A percentile compares a stretch with the other conserved stretches of the same genome.
Evolutionary conservation across 495 filamentous ascomycete genomes (phyloP).

Genomic region (Trichoderma asperelloides): DNA sequence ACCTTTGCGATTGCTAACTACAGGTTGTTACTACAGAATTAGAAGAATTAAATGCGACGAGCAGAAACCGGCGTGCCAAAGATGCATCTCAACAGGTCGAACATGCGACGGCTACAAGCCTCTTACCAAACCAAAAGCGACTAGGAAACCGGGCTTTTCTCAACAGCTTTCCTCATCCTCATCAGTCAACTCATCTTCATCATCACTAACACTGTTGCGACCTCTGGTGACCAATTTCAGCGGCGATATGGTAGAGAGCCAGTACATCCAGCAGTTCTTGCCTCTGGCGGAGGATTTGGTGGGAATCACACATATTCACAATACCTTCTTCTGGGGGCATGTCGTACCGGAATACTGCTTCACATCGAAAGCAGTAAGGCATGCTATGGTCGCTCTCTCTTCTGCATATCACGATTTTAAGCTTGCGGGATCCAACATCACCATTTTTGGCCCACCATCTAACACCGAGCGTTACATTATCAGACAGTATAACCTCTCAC

Average conservation of each 20-base stretch:
- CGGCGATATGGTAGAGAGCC: background rate
- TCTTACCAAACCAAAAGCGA: background rate
- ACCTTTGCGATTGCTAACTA: background rate
- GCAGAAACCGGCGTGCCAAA: constrained; percentile 34
- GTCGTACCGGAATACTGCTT: constrained; percentile 1
- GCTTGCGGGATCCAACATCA: background rate
- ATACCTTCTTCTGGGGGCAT: background rate
- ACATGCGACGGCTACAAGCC: constrained; percentile 35
- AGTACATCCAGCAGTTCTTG: background rate
- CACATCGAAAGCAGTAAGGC: background rate
- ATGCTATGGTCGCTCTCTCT: background rate
- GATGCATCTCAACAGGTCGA: constrained; percentile 31
- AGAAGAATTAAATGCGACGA: constrained; percentile 34
- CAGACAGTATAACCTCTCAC: background rate
- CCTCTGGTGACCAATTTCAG: background rate
- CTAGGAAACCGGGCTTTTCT: background rate
- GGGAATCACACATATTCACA: constrained; percentile 1
- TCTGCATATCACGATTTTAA: background rate
- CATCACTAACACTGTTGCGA: background rate
- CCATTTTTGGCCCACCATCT: background rate
- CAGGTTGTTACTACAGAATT: background rate
- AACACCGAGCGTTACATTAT: constrained; percentile 1
- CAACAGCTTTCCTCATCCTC: background rate
- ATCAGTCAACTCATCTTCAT: background rate
- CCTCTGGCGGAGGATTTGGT: background rate